These are phyloP conservation scores for Sphaerulina populicola DNA, from an alignment of 2,329 filamentous ascomycete genomes.

Conservation along the genomic window DNA sequence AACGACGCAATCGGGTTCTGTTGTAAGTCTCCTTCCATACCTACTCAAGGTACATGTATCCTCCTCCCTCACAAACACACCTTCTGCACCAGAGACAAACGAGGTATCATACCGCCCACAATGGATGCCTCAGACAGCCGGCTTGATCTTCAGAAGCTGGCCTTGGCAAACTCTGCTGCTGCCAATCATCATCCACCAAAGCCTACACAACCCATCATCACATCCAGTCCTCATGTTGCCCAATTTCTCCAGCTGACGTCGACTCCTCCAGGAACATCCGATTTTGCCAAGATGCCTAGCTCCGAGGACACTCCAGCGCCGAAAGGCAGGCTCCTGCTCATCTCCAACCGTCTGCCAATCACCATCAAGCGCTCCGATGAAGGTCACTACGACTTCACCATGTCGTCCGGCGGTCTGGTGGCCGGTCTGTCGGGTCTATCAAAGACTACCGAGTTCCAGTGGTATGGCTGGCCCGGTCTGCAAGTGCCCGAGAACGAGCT, in stretches of 20 bases:
- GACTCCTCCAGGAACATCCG: conserved; percentile 1
- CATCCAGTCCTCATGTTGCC: not conserved
- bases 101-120: not conserved
- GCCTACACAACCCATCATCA: not conserved
- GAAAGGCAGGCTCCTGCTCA: conserved; percentile 60
- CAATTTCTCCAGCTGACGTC: conserved; percentile 5
- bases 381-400: conserved; percentile 85
- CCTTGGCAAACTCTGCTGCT: not conserved
- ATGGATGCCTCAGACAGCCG: not conserved
- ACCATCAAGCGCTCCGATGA: conserved; percentile 92
- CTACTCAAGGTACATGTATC: no score
- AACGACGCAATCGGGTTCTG: not conserved
- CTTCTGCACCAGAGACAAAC: not conserved
- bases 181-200: not conserved
- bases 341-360: conserved; percentile 91
- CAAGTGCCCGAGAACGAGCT: conserved; percentile 83
- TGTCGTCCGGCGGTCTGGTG: conserved; percentile 94
- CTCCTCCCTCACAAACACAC: not conserved
- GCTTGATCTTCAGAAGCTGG: not conserved
- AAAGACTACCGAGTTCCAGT: conserved; percentile 90
- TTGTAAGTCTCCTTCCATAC: not conserved
- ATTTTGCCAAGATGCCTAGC: conserved; percentile 25
- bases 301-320: conserved; percentile 29
- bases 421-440: conserved; percentile 84
- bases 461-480: conserved; percentile 96